phyloP scores from a whole-genome alignment of 1,284 basidiomycete species.

The Clitocybe nebularis region DNA sequence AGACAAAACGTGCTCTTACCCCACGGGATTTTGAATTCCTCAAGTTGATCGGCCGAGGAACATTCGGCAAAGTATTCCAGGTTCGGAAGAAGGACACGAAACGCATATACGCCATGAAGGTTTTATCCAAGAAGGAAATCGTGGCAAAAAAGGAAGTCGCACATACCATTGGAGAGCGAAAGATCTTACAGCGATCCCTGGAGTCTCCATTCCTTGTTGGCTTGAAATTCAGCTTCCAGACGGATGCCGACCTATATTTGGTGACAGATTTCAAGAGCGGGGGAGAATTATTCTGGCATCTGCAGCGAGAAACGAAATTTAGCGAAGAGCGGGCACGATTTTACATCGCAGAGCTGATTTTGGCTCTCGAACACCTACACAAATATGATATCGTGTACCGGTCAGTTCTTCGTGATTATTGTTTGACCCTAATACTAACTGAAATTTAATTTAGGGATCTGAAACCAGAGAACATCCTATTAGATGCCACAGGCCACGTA shows the following conservation, averaged over 20 bases:
- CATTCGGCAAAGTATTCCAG: conserved; percentile 99
- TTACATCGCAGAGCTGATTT: conserved; percentile 91
- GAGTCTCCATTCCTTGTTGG: conserved; percentile 98
- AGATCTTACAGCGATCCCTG: conserved; percentile 93
- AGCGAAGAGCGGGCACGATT: conserved; percentile 90
- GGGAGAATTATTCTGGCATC: conserved; percentile 97
- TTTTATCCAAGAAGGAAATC: conserved; percentile 98
- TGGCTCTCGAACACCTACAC: conserved; percentile 94
- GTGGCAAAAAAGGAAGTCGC: conserved; percentile 99
- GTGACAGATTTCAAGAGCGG: conserved; percentile 99
- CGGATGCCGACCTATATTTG: conserved; percentile 92
- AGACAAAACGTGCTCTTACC: conserved; percentile 80
- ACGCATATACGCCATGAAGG: conserved; percentile 99
- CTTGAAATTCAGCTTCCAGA: conserved; percentile 98
- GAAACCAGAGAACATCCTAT: conserved; percentile 95
- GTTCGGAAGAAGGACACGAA: conserved; percentile 97
- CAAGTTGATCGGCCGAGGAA: conserved; percentile 97
- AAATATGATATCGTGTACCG: conserved; percentile 97
- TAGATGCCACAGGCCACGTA: conserved; percentile 96
- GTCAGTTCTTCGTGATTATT: conserved; percentile 34
- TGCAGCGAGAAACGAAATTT: conserved; percentile 93
- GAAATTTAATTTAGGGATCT: conserved; percentile 58
- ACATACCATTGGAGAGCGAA: conserved; percentile 98
- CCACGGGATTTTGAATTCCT: conserved; percentile 98
- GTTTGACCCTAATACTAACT: background rate